Evolutionary conservation across 768 basidiomycete genomes (phyloP).

Genomic region (Grammothele lineata): DNA sequence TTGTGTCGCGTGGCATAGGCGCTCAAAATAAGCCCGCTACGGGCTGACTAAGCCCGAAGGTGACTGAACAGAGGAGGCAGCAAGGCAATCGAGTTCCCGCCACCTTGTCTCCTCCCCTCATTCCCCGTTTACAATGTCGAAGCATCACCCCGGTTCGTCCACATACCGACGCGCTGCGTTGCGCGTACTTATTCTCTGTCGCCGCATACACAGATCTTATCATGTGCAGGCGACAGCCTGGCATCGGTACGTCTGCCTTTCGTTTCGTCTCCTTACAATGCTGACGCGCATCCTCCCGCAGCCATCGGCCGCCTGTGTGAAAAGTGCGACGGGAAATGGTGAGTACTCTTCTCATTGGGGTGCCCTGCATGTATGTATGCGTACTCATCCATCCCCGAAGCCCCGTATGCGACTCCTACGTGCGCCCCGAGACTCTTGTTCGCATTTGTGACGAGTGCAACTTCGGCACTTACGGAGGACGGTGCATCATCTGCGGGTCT

Average conservation of each 20-base stretch:
- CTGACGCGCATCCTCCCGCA: slow-evolving; percentile 28
- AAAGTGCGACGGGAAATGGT: slow-evolving; percentile 99
- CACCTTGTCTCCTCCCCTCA: too few relatives aligned
- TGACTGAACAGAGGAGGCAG: too few relatives aligned
- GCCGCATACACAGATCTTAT: slow-evolving; percentile 88
- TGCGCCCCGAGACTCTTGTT: slow-evolving; percentile 95
- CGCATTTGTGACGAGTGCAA: slow-evolving; percentile 99
- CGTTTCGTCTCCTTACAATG: not conserved
- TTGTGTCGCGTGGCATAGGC: too few relatives aligned
- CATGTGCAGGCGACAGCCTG: slow-evolving; percentile 97
- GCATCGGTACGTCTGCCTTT: slow-evolving; percentile 66
- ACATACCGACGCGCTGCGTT: too few relatives aligned
- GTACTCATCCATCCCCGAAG: slow-evolving; percentile 38
- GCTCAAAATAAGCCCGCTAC: too few relatives aligned
- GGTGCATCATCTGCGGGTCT: slow-evolving; percentile 96
- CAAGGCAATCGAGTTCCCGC: too few relatives aligned
- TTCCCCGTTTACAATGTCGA: slow-evolving; percentile 23
- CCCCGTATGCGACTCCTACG: slow-evolving; percentile 98
- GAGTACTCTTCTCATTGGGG: slow-evolving; percentile 22
- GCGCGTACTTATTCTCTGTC: too few relatives aligned
- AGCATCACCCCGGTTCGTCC: slow-evolving; percentile 32
- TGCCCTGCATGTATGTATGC: not conserved
- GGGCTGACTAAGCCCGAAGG: too few relatives aligned
- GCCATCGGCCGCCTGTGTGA: slow-evolving; percentile 98
- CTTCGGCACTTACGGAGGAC: slow-evolving; percentile 95